These are phyloP conservation scores for Suillus paluster DNA, from an alignment of 768 basidiomycete species.

Conservation along the genomic window DNA sequence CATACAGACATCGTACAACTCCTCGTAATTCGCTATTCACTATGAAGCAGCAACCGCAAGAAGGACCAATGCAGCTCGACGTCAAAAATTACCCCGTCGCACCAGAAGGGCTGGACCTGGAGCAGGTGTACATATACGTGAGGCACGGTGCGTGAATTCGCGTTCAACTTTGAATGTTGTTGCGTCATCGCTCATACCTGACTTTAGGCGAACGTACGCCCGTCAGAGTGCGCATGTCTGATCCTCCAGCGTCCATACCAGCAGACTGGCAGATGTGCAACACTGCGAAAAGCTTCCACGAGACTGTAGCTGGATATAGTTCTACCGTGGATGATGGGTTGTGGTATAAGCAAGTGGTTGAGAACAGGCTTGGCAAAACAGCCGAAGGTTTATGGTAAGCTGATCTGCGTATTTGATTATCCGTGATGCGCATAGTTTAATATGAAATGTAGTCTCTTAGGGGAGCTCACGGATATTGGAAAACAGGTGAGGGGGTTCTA, in stretches of 20 bases:
- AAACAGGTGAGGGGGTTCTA: constrained; percentile 8
- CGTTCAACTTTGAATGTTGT: neutral
- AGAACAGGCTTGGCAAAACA: constrained; percentile 57
- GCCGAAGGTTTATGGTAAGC: constrained; percentile 65
- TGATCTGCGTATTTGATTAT: neutral
- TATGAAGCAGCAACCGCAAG: constrained; percentile 30
- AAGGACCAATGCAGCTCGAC: constrained; percentile 50
- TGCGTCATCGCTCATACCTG: constrained; percentile 1
- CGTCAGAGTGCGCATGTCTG: constrained; percentile 66
- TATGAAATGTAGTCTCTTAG: constrained; percentile 56
- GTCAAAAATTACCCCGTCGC: constrained; percentile 63
- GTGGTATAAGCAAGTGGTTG: constrained; percentile 53
- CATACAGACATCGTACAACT: no score
- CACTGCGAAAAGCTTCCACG: constrained; percentile 53
- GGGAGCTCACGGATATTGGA: constrained; percentile 71
- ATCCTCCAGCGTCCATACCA: constrained; percentile 66
- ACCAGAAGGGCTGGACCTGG: constrained; percentile 56
- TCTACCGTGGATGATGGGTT: constrained; percentile 32
- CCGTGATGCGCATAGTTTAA: neutral
- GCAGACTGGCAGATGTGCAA: constrained; percentile 73
- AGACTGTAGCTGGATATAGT: constrained; percentile 41
- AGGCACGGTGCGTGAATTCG: constrained; percentile 62
- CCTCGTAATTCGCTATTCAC: no score
- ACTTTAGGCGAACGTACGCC: constrained; percentile 74
- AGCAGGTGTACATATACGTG: constrained; percentile 77